Base-by-base conservation (phyloP, 1,139 yeast species). In the Hyphopichia fennica region DNA sequence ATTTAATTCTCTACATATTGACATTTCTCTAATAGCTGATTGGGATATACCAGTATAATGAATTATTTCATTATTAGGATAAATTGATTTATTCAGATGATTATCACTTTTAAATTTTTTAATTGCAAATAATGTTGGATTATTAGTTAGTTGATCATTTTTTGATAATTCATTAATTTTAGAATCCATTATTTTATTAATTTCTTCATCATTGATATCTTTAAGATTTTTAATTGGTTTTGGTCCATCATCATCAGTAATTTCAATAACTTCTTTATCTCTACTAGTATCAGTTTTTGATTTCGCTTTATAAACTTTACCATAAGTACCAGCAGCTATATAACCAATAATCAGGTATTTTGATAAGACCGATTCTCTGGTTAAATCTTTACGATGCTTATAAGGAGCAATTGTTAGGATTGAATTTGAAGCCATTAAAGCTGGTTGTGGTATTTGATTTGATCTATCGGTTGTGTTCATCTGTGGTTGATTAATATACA, bases 301-400 rank as follows among this genome's bases (percentile, higher is more conserved):
- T 49, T 77, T 79, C 14, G 98, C 98, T 60, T 93, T 93, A 68
- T 90, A 95, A 23, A 93, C 99, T 50, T 95, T 83, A 43, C 99
- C 99, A 62, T 93, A 93, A 0, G 99, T 93, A 32, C 99, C 99
- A 1, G 99, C 96, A 0, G 99, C 99, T 47, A 93, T 95, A 63
- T 93, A 93, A 0, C 99, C 99, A 27, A 89, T 69, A 47, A 95
- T 86, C 48, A 86, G 91, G 62, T 91, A 93, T 51, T 85, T 85
- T 37, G 86, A 83, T 23, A 89, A 67, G 2, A 93, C 96, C 5
- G 88, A 82, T 35, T 79, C 76, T 42, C 96, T 67, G 3, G 80
- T 68, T 29, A 77, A 63, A 58, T 89, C 96, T 57, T 85, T 85
- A 35, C 97, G 76, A 42, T 77, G 78, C 46, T 81, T 76, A 58